Conservation (phyloP, 2,329 filamentous ascomycete species). For the Aspergillus sp. region DNA sequence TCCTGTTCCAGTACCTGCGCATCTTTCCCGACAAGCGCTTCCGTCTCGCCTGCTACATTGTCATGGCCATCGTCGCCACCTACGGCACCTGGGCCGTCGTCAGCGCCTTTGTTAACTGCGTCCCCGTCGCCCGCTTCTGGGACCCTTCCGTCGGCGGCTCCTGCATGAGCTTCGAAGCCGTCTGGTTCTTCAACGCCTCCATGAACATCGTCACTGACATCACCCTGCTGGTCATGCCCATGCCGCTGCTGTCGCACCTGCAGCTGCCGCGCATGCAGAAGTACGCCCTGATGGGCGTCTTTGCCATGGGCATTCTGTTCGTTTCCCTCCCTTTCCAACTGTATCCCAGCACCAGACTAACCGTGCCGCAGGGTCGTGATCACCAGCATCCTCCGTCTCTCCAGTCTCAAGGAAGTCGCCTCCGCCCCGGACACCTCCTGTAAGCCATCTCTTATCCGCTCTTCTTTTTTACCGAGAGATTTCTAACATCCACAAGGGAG, state of each 20-base stretch:
- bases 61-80: conserved; percentile 31
- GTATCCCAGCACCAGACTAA: background rate
- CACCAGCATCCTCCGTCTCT: conserved; percentile 32
- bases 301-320: conserved; percentile 42
- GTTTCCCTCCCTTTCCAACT: conserved; percentile 6
- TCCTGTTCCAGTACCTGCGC: conserved; percentile 48
- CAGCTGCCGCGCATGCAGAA: conserved; percentile 44
- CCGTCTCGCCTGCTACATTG: conserved; percentile 31
- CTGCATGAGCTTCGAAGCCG: conserved; percentile 39
- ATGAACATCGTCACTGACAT: conserved; percentile 46
- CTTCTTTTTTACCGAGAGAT: background rate
- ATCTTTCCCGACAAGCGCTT: conserved; percentile 38
- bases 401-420: conserved; percentile 24
- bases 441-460: conserved; percentile 12
- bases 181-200: conserved; percentile 44
- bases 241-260: conserved; percentile 41
- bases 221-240: conserved; percentile 41
- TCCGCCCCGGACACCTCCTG: conserved; percentile 28
- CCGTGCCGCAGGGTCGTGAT: conserved; percentile 24
- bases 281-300: conserved; percentile 40
- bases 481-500: conserved; percentile 8
- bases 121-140: conserved; percentile 44
- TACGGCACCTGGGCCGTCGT: conserved; percentile 35
- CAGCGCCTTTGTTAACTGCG: conserved; percentile 43
- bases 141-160: conserved; percentile 29